Conservation (phyloP, 768 basidiomycete species). For the Rhodotorula graminis region DNA sequence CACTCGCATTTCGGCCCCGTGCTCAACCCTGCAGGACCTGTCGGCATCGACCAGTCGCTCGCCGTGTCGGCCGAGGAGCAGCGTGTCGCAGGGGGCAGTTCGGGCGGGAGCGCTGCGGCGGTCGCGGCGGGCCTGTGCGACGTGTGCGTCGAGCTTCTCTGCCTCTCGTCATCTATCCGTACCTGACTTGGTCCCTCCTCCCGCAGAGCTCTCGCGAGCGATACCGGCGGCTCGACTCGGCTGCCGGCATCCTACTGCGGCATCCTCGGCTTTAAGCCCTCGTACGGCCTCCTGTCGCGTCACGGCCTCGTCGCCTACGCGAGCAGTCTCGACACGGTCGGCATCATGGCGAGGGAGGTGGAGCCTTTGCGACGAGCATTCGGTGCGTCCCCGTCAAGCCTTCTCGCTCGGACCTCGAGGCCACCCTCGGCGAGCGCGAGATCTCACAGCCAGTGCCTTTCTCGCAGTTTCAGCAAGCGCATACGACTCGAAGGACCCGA, state of each 20-base stretch:
- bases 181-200: too few relatives aligned
- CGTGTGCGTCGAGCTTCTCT: slow-evolving; percentile 59
- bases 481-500: slow-evolving; percentile 35
- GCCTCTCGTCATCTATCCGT: too few relatives aligned
- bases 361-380: slow-evolving; percentile 57
- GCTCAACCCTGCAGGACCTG: slow-evolving; percentile 58
- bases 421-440: too few relatives aligned
- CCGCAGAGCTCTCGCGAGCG: slow-evolving; percentile 77
- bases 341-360: slow-evolving; percentile 63
- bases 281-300: slow-evolving; percentile 86
- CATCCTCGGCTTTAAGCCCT: slow-evolving; percentile 85
- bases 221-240: slow-evolving; percentile 90
- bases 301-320: slow-evolving; percentile 91
- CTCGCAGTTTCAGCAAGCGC: neutral
- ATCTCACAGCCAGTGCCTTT: neutral
- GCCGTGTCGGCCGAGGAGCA: slow-evolving; percentile 10
- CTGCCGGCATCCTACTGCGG: slow-evolving; percentile 93
- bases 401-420: too few relatives aligned
- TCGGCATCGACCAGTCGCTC: slow-evolving; percentile 19
- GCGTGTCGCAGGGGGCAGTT: slow-evolving; percentile 78
- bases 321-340: slow-evolving; percentile 91
- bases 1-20: slow-evolving; percentile 72
- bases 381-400: too few relatives aligned
- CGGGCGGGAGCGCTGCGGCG: slow-evolving; percentile 90
- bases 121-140: slow-evolving; percentile 78